Conservation (phyloP, 768 basidiomycete genomes). For the Pseudohyphozyma bogoriensis region DNA sequence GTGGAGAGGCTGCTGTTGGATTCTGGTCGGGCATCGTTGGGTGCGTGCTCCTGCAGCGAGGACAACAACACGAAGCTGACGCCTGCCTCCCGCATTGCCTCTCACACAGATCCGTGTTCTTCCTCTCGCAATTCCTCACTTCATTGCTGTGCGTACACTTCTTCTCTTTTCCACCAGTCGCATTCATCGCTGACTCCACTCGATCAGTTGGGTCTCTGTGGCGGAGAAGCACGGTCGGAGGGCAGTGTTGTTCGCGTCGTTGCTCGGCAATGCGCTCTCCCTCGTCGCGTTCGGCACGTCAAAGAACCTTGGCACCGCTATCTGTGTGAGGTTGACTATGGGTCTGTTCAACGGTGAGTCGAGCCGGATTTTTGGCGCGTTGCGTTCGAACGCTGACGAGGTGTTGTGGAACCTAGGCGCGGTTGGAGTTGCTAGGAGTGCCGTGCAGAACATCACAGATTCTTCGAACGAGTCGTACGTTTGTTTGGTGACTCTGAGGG, state of each 20-base stretch:
- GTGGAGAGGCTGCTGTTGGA: conserved; percentile 74
- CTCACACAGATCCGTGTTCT: conserved; percentile 42
- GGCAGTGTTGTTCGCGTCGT: conserved; percentile 68
- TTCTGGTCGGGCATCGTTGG: conserved; percentile 77
- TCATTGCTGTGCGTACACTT: too few relatives aligned
- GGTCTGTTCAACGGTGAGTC: conserved; percentile 21
- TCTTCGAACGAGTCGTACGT: conserved; percentile 84
- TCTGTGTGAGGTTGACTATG: conserved; percentile 17
- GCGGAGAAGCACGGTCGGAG: conserved; percentile 84
- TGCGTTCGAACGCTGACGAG: conserved; percentile 53
- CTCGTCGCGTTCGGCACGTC: conserved; percentile 64
- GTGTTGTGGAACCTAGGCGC: conserved; percentile 89
- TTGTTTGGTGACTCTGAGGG: too few relatives aligned
- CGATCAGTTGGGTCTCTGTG: conserved; percentile 90
- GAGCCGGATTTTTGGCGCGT: neutral
- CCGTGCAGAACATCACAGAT: conserved; percentile 77
- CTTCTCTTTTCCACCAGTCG: too few relatives aligned
- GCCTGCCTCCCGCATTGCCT: neutral
- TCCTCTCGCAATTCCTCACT: conserved; percentile 93
- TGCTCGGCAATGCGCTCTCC: conserved; percentile 73
- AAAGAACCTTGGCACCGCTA: conserved; percentile 25
- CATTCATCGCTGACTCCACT: too few relatives aligned
- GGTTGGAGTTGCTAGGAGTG: conserved; percentile 86
- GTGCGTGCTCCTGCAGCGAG: conserved; percentile 40
- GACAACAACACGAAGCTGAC: too few relatives aligned